These are phyloP conservation scores for Kurtzmaniella fragi DNA, from an alignment of 805 yeast species.

Conservation along the genomic window DNA sequence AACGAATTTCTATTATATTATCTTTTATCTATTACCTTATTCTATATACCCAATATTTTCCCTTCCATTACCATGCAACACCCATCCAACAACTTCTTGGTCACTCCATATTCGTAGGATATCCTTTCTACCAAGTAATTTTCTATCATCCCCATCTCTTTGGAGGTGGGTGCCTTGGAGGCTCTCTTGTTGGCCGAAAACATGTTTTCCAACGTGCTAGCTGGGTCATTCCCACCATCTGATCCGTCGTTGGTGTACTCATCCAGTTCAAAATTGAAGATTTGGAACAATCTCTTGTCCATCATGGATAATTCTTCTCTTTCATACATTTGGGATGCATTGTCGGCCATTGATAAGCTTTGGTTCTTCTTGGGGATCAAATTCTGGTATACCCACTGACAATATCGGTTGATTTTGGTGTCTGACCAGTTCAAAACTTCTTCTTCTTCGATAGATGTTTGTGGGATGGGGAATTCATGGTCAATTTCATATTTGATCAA, in stretches of 20 bases:
- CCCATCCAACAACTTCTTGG: conserved; percentile 2
- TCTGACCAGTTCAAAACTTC: conserved; percentile 46
- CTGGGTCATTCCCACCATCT: not conserved
- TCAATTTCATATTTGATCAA: conserved; percentile 13
- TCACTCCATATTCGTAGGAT: conserved; percentile 6
- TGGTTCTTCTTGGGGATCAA: conserved; percentile 18
- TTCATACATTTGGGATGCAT: conserved; percentile 4
- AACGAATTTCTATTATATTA: too few species aligned
- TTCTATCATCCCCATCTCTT: conserved; percentile 4
- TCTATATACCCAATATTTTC: not conserved
- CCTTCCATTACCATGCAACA: conserved; percentile 6
- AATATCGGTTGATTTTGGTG: conserved; percentile 40
- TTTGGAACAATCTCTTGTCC: conserved; percentile 26
- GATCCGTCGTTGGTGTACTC: not conserved
- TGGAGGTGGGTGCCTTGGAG: not conserved
- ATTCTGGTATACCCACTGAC: conserved; percentile 44
- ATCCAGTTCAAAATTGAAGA: conserved; percentile 21
- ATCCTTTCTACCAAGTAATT: conserved; percentile 6
- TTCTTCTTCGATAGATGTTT: conserved; percentile 7
- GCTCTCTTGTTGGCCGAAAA: not conserved
- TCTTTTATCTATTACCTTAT: too few species aligned
- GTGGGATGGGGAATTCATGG: conserved; percentile 11
- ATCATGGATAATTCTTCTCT: conserved; percentile 18
- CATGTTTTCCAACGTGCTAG: not conserved
- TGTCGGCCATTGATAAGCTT: conserved; percentile 1